phyloP scores from a whole-genome alignment of 148 eudicot genomes.

The Vaccinium macrocarpon region DNA sequence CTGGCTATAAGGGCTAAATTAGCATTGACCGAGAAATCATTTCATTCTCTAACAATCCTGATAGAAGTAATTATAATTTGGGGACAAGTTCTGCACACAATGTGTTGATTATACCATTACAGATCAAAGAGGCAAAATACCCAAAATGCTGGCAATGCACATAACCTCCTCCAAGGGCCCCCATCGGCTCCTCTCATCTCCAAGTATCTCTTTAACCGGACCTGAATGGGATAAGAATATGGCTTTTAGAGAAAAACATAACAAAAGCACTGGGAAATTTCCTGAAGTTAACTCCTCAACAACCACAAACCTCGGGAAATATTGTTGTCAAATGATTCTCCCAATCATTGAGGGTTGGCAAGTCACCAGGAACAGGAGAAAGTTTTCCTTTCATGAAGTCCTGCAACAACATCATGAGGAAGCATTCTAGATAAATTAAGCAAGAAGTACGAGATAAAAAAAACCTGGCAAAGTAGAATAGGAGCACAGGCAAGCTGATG shows the following conservation, averaged over 20 bases:
- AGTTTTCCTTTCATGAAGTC: slow-evolving; percentile 94
- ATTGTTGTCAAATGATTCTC: slow-evolving; percentile 98
- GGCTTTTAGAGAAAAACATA: not conserved
- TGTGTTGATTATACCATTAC: not conserved
- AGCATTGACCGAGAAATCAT: not conserved
- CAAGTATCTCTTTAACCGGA: slow-evolving; percentile 89
- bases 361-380: slow-evolving; percentile 83
- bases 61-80: not conserved
- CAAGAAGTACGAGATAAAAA: not conserved
- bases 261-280: slow-evolving; percentile 1
- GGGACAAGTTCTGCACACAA: not conserved
- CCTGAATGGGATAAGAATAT: slow-evolving; percentile 48
- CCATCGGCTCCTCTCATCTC: slow-evolving; percentile 99
- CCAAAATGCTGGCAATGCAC: slow-evolving; percentile 99
- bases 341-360: slow-evolving; percentile 90
- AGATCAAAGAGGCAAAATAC: slow-evolving; percentile 33
- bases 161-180: slow-evolving; percentile 96
- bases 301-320: slow-evolving; percentile 78
- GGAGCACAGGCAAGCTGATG: not conserved
- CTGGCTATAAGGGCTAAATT: not conserved
- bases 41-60: not conserved
- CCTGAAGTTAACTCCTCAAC: not conserved
- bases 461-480: not conserved
- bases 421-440: not conserved
- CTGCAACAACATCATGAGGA: slow-evolving; percentile 35